Conservation (phyloP, 2,329 filamentous ascomycete species). For the Raffaelea ambrosiae region DNA sequence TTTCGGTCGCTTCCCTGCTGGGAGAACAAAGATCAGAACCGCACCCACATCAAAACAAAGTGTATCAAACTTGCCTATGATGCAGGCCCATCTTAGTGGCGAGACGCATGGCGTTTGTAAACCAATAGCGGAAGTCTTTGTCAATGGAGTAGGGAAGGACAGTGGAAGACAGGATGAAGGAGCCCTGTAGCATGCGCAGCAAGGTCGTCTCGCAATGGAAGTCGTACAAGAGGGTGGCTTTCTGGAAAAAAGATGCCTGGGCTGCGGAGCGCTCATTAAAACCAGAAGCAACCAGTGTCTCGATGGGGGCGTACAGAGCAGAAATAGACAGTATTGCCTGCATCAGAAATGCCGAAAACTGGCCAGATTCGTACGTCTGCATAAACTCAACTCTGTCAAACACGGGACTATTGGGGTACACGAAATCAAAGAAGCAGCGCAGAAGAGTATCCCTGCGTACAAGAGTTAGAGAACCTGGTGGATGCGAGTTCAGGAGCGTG, state of each 20-base stretch:
- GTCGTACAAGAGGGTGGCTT: conserved; percentile 2
- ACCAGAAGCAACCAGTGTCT: neutral
- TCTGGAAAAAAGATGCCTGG: neutral
- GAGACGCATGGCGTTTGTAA: conserved; percentile 3
- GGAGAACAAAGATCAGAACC: neutral
- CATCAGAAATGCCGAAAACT: neutral
- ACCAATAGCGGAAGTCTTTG: conserved; percentile 6
- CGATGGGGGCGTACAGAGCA: neutral
- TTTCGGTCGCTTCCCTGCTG: neutral
- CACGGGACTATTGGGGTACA: neutral
- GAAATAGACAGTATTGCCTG: neutral
- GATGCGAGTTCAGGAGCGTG: too few relatives aligned
- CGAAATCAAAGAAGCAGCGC: conserved; percentile 1
- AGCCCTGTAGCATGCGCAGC: conserved; percentile 4
- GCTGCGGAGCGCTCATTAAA: neutral
- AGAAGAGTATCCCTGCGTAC: neutral
- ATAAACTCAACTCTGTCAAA: neutral
- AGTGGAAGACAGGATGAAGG: neutral
- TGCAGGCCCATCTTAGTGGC: conserved; percentile 4
- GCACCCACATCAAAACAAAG: too few relatives aligned
- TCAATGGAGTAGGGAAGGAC: neutral
- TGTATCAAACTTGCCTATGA: neutral
- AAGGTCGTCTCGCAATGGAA: neutral
- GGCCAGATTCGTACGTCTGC: neutral
- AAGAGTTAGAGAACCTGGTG: too few relatives aligned